phyloP scores from a whole-genome alignment of 1,284 basidiomycete genomes.

The Cryptococcus sp. region DNA sequence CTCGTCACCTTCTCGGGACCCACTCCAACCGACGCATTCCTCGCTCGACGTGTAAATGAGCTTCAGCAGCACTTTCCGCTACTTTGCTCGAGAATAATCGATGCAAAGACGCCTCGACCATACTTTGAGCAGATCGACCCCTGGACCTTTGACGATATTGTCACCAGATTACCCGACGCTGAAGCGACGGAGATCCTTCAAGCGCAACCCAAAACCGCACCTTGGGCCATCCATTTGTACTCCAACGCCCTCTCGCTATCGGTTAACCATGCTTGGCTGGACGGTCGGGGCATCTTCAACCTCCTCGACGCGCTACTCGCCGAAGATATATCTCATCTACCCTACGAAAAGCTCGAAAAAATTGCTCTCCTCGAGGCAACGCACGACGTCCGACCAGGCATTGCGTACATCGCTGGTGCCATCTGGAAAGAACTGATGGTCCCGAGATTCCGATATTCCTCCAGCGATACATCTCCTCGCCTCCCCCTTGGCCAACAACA shows the following conservation, averaged over 20 bases:
- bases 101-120: slow-evolving; percentile 9
- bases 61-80: slow-evolving; percentile 31
- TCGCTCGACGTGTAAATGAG: slow-evolving; percentile 18
- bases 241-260: slow-evolving; percentile 11
- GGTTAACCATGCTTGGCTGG: slow-evolving; percentile 13
- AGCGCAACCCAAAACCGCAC: too few species aligned
- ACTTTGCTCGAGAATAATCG: slow-evolving; percentile 16
- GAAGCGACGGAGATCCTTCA: slow-evolving; percentile 1
- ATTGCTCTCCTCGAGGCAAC: slow-evolving; percentile 22
- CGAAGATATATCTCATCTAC: slow-evolving; percentile 11
- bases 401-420: slow-evolving; percentile 20
- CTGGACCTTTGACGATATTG: slow-evolving; percentile 4
- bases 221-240: slow-evolving; percentile 11
- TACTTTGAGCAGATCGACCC: slow-evolving; percentile 8
- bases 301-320: slow-evolving; percentile 15
- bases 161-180: background rate
- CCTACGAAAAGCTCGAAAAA: slow-evolving; percentile 10
- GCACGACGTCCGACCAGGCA: slow-evolving; percentile 16
- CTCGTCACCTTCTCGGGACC: slow-evolving; percentile 12
- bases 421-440: slow-evolving; percentile 29
- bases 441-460: slow-evolving; percentile 30
- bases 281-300: slow-evolving; percentile 18
- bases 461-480: slow-evolving; percentile 14
- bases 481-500: slow-evolving; percentile 26
- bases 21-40: slow-evolving; percentile 13